Percentiles rank a stretch among this genome's conserved stretches.
phyloP scores from a whole-genome alignment of 176 grass and related monocot genomes.

The Ensete glaucum region DNA sequence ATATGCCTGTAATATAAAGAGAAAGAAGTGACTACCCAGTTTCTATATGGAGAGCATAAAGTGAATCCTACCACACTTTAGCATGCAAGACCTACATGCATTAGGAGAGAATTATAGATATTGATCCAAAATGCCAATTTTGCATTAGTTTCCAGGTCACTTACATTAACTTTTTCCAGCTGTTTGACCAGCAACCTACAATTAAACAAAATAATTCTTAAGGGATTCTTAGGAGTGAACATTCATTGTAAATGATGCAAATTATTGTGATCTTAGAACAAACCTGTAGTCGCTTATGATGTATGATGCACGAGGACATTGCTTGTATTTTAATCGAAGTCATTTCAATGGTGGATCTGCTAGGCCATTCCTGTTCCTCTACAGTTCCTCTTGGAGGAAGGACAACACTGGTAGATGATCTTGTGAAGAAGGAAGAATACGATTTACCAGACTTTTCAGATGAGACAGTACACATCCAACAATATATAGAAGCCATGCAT shows the following conservation, averaged over 20 bases:
- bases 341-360: conserved; percentile 42
- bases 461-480: conserved; percentile 38
- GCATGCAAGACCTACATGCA: conserved; percentile 68
- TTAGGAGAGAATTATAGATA: conserved; percentile 89
- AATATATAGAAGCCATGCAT: conserved; percentile 90
- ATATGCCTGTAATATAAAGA: conserved; percentile 52
- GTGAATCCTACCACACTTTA: neutral
- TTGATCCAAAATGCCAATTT: conserved; percentile 98
- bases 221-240: too few relatives aligned
- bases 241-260: too few relatives aligned
- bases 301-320: conserved; percentile 47
- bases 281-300: conserved; percentile 78
- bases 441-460: conserved; percentile 45
- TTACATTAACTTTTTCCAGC: conserved; percentile 81
- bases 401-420: conserved; percentile 49
- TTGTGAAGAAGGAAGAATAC: conserved; percentile 53
- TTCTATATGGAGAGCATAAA: neutral
- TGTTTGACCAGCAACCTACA: conserved; percentile 88
- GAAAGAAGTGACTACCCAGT: neutral
- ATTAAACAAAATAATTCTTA: neutral
- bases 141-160: conserved; percentile 36
- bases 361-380: conserved; percentile 39
- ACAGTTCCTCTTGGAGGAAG: conserved; percentile 11
- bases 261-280: too few relatives aligned
- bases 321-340: conserved; percentile 55